phyloP scores from a whole-genome alignment of 2,329 filamentous ascomycete genomes.

The Colletotrichum camelliae region DNA sequence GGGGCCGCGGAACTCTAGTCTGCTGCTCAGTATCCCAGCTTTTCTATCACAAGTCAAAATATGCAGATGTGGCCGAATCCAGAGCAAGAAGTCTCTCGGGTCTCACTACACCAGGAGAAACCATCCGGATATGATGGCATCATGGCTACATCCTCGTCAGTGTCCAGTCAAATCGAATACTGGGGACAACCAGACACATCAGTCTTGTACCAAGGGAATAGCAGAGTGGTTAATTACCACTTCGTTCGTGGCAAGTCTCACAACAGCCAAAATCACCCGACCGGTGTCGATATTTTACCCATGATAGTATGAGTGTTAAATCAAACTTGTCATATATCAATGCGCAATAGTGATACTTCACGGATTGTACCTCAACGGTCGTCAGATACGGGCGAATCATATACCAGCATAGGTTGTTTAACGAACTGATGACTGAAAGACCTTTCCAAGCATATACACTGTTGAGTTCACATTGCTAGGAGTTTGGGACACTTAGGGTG shows the following conservation, averaged over 20 bases:
- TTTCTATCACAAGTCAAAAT: neutral
- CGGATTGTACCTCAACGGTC: neutral
- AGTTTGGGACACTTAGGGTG: too few relatives aligned
- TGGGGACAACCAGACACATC: neutral
- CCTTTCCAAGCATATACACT: too few relatives aligned
- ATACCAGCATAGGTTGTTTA: too few relatives aligned
- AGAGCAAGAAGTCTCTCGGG: neutral
- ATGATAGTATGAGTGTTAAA: fast-evolving
- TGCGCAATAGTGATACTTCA: neutral
- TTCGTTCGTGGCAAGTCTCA: neutral
- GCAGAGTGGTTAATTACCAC: neutral
- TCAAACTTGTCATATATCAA: neutral
- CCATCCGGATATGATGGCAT: neutral
- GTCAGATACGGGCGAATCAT: too few relatives aligned
- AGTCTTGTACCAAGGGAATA: too few relatives aligned
- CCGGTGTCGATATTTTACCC: fast-evolving
- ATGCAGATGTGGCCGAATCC: neutral
- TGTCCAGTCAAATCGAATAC: neutral
- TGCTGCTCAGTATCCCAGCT: neutral
- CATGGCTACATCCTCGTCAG: neutral
- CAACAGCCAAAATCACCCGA: neutral
- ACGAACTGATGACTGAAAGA: too few relatives aligned
- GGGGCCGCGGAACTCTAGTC: neutral
- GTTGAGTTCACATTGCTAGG: too few relatives aligned
- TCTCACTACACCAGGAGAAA: neutral